phyloP scores from a whole-genome alignment of 306 rosid species.

The Gleditsia sinensis region DNA sequence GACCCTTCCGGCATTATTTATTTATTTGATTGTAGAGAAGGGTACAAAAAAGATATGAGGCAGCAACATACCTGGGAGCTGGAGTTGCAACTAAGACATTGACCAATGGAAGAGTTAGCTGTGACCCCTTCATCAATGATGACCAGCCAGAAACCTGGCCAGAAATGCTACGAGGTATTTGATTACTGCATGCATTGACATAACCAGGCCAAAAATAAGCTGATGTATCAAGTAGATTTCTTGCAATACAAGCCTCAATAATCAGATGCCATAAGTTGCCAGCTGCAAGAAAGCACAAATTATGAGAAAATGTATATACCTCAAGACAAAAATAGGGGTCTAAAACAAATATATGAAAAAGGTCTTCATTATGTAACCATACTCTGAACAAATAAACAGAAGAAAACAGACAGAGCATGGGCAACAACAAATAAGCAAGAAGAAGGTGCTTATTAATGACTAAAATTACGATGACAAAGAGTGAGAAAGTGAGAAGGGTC shows the following conservation, averaged over 20 bases:
- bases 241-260: slow-evolving; percentile 90
- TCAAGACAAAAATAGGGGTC: background rate
- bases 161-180: slow-evolving; percentile 62
- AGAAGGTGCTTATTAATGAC: slow-evolving; percentile 10
- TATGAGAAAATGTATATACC: slow-evolving; percentile 25
- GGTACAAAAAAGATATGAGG: slow-evolving; percentile 6
- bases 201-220: slow-evolving; percentile 95
- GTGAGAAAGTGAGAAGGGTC: slow-evolving; percentile 6
- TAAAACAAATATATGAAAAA: slow-evolving; percentile 20
- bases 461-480: slow-evolving; percentile 23
- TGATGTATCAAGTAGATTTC: slow-evolving; percentile 78
- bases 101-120: slow-evolving; percentile 67
- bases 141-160: slow-evolving; percentile 75
- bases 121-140: slow-evolving; percentile 78
- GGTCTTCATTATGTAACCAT: slow-evolving; percentile 13
- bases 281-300: slow-evolving; percentile 52
- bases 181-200: slow-evolving; percentile 61
- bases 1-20: background rate
- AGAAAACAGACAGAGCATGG: slow-evolving; percentile 25
- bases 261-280: slow-evolving; percentile 93
- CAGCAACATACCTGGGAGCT: slow-evolving; percentile 83
- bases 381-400: slow-evolving; percentile 9
- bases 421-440: slow-evolving; percentile 23
- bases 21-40: background rate
- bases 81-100: slow-evolving; percentile 75